Evolutionary conservation across 495 filamentous ascomycete species (phyloP).

Genomic region (Lasiosphaeria miniovina): DNA sequence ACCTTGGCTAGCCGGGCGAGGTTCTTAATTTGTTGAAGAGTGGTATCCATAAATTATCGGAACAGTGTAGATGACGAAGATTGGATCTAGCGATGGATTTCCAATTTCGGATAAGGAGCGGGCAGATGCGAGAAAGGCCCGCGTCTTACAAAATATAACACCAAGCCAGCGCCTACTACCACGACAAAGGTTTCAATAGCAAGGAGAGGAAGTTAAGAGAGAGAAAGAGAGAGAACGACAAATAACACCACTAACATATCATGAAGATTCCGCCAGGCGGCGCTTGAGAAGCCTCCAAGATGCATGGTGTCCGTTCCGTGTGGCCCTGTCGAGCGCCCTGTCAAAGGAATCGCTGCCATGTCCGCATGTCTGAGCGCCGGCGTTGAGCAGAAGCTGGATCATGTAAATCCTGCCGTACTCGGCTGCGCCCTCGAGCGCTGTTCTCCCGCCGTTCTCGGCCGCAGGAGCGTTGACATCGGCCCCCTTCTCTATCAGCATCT

Average conservation of each 20-base stretch:
- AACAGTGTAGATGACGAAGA: too few species aligned
- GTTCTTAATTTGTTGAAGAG: background rate
- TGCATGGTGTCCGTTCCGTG: background rate
- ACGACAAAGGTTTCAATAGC: too few species aligned
- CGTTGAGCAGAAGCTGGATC: constrained; percentile 3
- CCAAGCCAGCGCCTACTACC: too few species aligned
- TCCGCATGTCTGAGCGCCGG: background rate
- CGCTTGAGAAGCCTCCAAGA: constrained; percentile 1
- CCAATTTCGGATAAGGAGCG: too few species aligned
- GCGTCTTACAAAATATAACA: too few species aligned
- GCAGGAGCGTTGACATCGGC: constrained; percentile 2
- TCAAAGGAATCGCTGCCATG: background rate
- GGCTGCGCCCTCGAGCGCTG: background rate
- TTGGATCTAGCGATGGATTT: too few species aligned
- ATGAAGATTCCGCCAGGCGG: constrained; percentile 2
- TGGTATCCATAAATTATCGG: too few species aligned
- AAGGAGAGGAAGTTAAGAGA: too few species aligned
- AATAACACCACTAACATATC: background rate
- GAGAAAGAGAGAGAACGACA: too few species aligned
- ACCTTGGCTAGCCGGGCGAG: constrained; percentile 55
- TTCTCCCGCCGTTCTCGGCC: background rate
- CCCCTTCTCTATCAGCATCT: constrained; percentile 3
- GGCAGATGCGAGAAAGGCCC: too few species aligned
- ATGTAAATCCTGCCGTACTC: background rate
- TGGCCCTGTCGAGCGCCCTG: constrained; percentile 1